Evolutionary conservation across 2,329 filamentous ascomycete genomes (phyloP).

Genomic region (Colletotrichum sublineola): DNA sequence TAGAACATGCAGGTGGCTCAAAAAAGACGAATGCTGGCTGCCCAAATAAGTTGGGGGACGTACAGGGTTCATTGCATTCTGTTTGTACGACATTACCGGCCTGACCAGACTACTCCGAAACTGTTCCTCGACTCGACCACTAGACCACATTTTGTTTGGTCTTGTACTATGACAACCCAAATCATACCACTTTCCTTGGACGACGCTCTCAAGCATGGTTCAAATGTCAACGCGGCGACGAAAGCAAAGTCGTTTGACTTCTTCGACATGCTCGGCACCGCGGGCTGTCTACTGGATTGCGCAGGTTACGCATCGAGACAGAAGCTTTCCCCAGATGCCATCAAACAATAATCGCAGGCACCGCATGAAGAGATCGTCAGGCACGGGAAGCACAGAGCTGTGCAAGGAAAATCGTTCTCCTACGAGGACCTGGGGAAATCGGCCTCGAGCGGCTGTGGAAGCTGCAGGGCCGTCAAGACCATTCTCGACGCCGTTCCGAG

Average conservation of each 20-base stretch:
- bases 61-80: not conserved
- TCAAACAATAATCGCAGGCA: not conserved
- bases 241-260: not conserved
- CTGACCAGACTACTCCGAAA: not conserved
- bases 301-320: not conserved
- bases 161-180: not conserved
- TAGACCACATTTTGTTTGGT: not conserved
- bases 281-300: conserved; percentile 9
- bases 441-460: too few species aligned
- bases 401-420: conserved; percentile 11
- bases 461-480: too few species aligned
- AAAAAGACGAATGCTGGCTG: not conserved
- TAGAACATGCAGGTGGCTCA: not conserved
- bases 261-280: conserved; percentile 7
- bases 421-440: not conserved
- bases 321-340: not conserved
- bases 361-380: not conserved
- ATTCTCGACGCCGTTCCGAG: too few species aligned
- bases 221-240: too few species aligned
- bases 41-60: not conserved
- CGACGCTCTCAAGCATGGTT: not conserved
- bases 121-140: not conserved
- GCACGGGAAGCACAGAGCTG: not conserved
- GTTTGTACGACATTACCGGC: not conserved
- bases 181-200: not conserved